These are phyloP conservation scores for Mikania micrantha DNA, from an alignment of 129 eudicot species.

Conservation along the genomic window DNA sequence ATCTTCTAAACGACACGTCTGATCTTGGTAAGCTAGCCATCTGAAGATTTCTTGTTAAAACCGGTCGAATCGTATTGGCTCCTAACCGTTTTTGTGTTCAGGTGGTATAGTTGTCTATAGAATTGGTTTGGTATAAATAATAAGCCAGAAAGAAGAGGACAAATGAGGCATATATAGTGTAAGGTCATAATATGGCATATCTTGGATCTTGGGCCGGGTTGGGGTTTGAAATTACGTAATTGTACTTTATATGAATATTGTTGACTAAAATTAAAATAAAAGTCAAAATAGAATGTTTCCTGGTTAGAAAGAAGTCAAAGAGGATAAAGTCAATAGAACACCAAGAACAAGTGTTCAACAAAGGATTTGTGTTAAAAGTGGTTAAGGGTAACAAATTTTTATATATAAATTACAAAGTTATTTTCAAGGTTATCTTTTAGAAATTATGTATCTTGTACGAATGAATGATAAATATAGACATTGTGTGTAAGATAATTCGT, in stretches of 20 bases:
- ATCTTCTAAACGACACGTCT: conserved; percentile 57
- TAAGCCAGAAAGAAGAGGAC: conserved; percentile 20
- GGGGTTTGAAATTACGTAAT: background rate
- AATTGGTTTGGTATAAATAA: conserved; percentile 19
- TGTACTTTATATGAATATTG: background rate
- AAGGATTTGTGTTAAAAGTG: too few species aligned
- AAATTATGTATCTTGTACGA: too few species aligned
- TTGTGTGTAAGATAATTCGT: too few species aligned
- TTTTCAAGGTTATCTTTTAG: too few species aligned
- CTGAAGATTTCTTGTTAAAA: background rate
- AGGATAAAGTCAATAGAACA: background rate
- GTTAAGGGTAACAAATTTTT: too few species aligned
- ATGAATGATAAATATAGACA: too few species aligned
- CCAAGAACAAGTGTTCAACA: background rate
- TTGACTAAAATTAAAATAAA: conserved; percentile 8
- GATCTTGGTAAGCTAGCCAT: conserved; percentile 68
- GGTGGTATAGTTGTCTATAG: background rate
- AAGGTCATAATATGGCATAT: conserved; percentile 34
- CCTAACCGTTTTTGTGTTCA: background rate
- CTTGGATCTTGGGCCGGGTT: background rate
- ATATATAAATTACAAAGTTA: too few species aligned
- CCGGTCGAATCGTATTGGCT: background rate
- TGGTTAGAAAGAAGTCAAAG: background rate
- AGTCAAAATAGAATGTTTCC: conserved; percentile 23
- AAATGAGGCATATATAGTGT: conserved; percentile 21